Percentiles rank a stretch among this genome's conserved stretches.
Conservation (phyloP, 78 protist species). For the Dictyostelium firmibasis region DNA sequence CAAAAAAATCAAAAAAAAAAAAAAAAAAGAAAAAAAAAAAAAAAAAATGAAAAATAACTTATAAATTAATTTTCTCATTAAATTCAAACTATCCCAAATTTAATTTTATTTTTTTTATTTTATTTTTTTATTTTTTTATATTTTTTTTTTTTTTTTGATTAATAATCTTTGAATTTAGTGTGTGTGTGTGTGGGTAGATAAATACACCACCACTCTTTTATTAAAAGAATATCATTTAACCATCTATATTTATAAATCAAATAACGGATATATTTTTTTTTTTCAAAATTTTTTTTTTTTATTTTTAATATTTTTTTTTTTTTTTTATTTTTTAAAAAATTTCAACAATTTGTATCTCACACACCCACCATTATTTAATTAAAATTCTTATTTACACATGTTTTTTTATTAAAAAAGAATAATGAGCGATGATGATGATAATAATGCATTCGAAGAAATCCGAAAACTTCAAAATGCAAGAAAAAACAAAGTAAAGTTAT, state of each 20-base stretch:
- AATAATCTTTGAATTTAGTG: neutral
- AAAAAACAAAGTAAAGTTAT: neutral
- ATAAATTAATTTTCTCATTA: too few relatives aligned
- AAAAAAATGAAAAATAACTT: too few relatives aligned
- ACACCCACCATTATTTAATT: too few relatives aligned
- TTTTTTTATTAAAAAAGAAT: too few relatives aligned
- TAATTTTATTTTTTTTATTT: too few relatives aligned
- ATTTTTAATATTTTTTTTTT: too few relatives aligned
- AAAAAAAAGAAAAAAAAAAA: too few relatives aligned
- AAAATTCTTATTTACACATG: too few relatives aligned
- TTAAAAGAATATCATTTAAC: neutral
- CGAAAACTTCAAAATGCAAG: slow-evolving; percentile 28
- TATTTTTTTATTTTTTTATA: too few relatives aligned
- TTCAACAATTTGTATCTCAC: neutral
- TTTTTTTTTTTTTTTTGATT: too few relatives aligned
- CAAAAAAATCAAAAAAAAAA: neutral
- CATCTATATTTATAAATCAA: neutral
- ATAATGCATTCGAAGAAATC: slow-evolving; percentile 24
- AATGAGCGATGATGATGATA: slow-evolving; percentile 14
- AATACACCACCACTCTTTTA: neutral
- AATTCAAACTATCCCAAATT: neutral
- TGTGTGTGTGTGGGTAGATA: neutral
- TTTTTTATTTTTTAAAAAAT: neutral
- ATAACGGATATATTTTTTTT: neutral
- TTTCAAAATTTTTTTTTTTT: neutral